These are phyloP conservation scores for Dalbergia cochinchinensis DNA, from an alignment of 306 rosid genomes.

Conservation along the genomic window DNA sequence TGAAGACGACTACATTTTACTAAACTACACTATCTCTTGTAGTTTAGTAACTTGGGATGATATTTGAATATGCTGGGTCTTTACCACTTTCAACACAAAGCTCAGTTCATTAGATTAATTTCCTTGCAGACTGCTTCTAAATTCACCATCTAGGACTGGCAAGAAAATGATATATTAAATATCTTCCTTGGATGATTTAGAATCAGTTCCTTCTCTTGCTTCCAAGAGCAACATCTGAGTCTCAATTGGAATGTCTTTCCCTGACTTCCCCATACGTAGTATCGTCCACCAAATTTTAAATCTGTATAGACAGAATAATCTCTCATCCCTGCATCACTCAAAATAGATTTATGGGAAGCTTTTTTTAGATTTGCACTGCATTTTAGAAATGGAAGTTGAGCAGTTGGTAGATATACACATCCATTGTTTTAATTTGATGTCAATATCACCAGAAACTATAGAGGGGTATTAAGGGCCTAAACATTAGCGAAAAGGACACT, in stretches of 20 bases:
- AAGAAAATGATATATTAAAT: slow-evolving; percentile 31
- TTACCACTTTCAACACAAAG: slow-evolving; percentile 45
- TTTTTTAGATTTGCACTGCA: background rate
- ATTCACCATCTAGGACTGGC: slow-evolving; percentile 39
- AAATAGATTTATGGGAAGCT: background rate
- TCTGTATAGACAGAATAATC: slow-evolving; percentile 31
- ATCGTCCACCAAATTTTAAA: slow-evolving; percentile 40
- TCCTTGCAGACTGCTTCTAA: slow-evolving; percentile 40
- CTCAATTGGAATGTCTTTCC: slow-evolving; percentile 33
- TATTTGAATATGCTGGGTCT: slow-evolving; percentile 1
- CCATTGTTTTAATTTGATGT: no score
- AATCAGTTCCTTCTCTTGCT: slow-evolving; percentile 7
- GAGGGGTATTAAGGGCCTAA: no score
- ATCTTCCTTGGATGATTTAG: slow-evolving; percentile 28
- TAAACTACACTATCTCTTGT: background rate
- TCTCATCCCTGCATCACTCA: slow-evolving; percentile 37
- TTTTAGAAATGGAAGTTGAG: background rate
- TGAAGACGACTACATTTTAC: background rate
- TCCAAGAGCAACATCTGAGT: slow-evolving; percentile 40
- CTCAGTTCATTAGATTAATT: slow-evolving; percentile 33
- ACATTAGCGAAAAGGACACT: no score
- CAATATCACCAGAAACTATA: background rate
- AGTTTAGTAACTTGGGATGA: background rate
- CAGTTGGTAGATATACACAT: background rate
- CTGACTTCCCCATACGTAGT: slow-evolving; percentile 24